Conservation (phyloP, 2,329 filamentous ascomycete genomes). For the Penicillium sp. region DNA sequence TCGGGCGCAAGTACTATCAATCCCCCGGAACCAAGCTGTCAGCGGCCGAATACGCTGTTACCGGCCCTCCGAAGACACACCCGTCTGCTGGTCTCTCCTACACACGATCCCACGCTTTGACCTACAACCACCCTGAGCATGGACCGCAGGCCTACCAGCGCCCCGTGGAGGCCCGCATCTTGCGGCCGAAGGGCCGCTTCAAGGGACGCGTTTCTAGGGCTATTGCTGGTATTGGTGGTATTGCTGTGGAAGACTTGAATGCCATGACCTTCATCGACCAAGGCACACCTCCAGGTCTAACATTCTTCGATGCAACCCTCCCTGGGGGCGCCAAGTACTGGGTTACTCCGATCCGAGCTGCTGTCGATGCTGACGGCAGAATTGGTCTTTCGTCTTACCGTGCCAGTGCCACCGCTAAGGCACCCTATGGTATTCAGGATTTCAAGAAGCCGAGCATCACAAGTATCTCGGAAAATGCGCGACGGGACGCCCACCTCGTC, state of each 20-base stretch:
- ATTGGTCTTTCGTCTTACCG: constrained; percentile 41
- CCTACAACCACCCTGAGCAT: constrained; percentile 60
- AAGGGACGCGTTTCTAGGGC: constrained; percentile 34
- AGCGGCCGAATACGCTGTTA: constrained; percentile 44
- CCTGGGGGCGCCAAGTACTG: constrained; percentile 54
- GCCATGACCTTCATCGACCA: constrained; percentile 33
- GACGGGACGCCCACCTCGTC: constrained; percentile 25
- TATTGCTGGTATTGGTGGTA: constrained; percentile 42
- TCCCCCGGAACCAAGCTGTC: constrained; percentile 35
- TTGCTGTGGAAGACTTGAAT: constrained; percentile 40
- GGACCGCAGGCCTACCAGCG: constrained; percentile 56
- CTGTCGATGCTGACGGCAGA: constrained; percentile 45
- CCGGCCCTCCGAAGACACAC: constrained; percentile 60
- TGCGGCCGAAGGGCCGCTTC: constrained; percentile 47
- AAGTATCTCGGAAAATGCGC: constrained; percentile 29
- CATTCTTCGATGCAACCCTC: constrained; percentile 43
- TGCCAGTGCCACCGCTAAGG: constrained; percentile 33
- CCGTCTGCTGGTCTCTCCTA: constrained; percentile 65
- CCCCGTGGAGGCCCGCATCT: constrained; percentile 58
- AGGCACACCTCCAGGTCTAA: constrained; percentile 42
- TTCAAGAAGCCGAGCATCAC: constrained; percentile 29
- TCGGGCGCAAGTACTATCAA: constrained; percentile 35
- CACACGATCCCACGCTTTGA: constrained; percentile 53
- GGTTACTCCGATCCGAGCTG: constrained; percentile 49
- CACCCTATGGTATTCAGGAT: constrained; percentile 38